A percentile compares a stretch with the other conserved stretches of the same genome.
Evolutionary conservation across 495 filamentous ascomycete species (phyloP).

Genomic region (Penicillium atrosanguineum): DNA sequence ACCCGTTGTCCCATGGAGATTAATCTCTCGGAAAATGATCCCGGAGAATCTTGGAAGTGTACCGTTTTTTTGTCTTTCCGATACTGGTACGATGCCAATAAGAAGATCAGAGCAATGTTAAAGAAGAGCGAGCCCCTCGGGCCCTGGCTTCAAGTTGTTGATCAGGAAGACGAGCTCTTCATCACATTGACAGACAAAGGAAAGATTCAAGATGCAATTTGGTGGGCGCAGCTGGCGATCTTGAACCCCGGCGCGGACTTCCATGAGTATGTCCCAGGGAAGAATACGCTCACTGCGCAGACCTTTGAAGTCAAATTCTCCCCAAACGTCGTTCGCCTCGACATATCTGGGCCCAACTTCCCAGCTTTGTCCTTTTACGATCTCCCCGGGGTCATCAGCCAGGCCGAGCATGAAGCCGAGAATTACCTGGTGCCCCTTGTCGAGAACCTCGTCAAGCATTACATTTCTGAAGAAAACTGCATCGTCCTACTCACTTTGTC

Average conservation of each 20-base stretch:
- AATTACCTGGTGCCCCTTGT: slow-evolving; percentile 65
- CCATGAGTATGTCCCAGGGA: slow-evolving; percentile 48
- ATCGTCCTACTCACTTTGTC: slow-evolving; percentile 72
- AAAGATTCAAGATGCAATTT: slow-evolving; percentile 57
- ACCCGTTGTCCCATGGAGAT: slow-evolving; percentile 79
- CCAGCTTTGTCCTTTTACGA: slow-evolving; percentile 77
- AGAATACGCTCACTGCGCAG: slow-evolving; percentile 26
- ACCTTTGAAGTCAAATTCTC: slow-evolving; percentile 61
- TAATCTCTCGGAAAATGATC: slow-evolving; percentile 55
- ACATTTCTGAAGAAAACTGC: slow-evolving; percentile 60
- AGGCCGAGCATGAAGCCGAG: slow-evolving; percentile 57
- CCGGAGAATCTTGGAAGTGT: slow-evolving; percentile 56
- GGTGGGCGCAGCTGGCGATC: slow-evolving; percentile 70
- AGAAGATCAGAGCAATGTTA: not conserved
- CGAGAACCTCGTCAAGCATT: slow-evolving; percentile 63
- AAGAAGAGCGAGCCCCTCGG: slow-evolving; percentile 36
- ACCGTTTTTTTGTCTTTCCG: slow-evolving; percentile 57
- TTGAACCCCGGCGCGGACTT: slow-evolving; percentile 54
- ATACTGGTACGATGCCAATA: slow-evolving; percentile 43
- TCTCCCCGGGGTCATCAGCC: slow-evolving; percentile 74
- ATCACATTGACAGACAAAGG: slow-evolving; percentile 34
- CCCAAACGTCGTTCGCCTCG: slow-evolving; percentile 71
- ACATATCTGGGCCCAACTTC: slow-evolving; percentile 67
- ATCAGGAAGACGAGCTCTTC: slow-evolving; percentile 42
- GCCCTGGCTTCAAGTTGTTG: slow-evolving; percentile 38